Base-by-base conservation (phyloP, 805 yeast species). In the Metschnikowia dekortorum region DNA sequence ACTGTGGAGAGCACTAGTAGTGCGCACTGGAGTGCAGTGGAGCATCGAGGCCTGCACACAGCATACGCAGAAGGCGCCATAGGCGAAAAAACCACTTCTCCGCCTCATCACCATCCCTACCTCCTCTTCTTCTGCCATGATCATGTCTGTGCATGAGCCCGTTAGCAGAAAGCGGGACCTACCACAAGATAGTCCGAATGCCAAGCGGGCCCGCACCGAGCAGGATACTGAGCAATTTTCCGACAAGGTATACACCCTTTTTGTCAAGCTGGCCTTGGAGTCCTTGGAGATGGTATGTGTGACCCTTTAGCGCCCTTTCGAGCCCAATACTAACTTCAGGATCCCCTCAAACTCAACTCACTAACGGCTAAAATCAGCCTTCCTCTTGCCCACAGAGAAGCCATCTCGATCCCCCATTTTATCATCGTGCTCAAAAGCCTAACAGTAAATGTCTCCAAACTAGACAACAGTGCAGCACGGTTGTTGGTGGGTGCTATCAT, bases 221-320 rank as follows among this genome's bases (percentile, higher is more conserved):
- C 29, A 49, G 42, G 57, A 54, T 30, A 36, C 43, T 26, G 59
- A 56, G 28, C 51, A 55, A 22, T 68, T 71, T 52, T 66, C 73
- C 38, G 74, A 68, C 44, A 65, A 67, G 60, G 69, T 73, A 74
- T 73, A 71, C 60, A 52, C 67, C 31, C 62, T 71, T 41, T 78
- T 78, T 60, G 81, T 87, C 34, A 76, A 77, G 56, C 76, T 87
- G 47, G 94, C 92, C 31, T 68, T 89, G 55, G 87, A 83, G 44
- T 79, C 85, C 47, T 70, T 87, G 60, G 90, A 85, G 50, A 79
- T 76, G 71, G 73, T 70, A 70, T 57, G 74, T 68, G 47, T 49
- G 39, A 46, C 28, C 11, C 9, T 18, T 13, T 22, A 5, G 22
- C 22, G 22, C 22, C 22, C 22, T 5, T 4, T 22, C 22, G 4